Base-by-base conservation (phyloP, 164 flowering plant genomes). In the Warburgia ugandensis region DNA sequence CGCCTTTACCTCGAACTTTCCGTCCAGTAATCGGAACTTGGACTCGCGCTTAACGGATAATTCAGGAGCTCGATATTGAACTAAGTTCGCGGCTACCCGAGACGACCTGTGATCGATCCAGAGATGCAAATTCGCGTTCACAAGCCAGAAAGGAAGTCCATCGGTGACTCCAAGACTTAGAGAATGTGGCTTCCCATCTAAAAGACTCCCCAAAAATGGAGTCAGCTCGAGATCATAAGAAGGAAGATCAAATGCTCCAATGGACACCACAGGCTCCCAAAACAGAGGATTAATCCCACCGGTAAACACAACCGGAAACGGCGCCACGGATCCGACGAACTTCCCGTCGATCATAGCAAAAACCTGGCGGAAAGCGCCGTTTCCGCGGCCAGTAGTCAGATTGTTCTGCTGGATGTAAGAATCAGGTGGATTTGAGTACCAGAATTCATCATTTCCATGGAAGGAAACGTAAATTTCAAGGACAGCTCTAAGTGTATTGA, bases 231-330 rank as follows among this genome's bases (percentile, higher is more conserved):
- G 7, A 26, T 86, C 88, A 49, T 86, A 90, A 0, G 82, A 50
- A 19, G 97, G 97, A 13, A 90, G 70, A 65, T 77, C 48, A 36
- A 90, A 84, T 1, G 95, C 89, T 9, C 94, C 94, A 23, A 90
- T 86, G 0, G 71, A 77, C 29, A 84, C 95, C 11, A 84, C 65
- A 1, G 97, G 95, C n/a, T 80, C 83, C 97, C 97, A 90, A 31
- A 82, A 80, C 73, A 86, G 52, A 1, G 97, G 97, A 56, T 90
- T 90, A 42, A 90, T 80, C 32, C 96, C 97, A 0, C 96, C 97
- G 0, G 94, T 76, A 50, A 73, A 86, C 1, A 91, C 61, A 30
- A 91, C 94, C 4, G 97, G 95, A 50, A 84, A 75, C 2, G 86
- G 84, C 13, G 76, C 51, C 26, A 68, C 80, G 0, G 86, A 80